Evolutionary conservation across 805 yeast genomes (phyloP).

Genomic region (Candida koratica): DNA sequence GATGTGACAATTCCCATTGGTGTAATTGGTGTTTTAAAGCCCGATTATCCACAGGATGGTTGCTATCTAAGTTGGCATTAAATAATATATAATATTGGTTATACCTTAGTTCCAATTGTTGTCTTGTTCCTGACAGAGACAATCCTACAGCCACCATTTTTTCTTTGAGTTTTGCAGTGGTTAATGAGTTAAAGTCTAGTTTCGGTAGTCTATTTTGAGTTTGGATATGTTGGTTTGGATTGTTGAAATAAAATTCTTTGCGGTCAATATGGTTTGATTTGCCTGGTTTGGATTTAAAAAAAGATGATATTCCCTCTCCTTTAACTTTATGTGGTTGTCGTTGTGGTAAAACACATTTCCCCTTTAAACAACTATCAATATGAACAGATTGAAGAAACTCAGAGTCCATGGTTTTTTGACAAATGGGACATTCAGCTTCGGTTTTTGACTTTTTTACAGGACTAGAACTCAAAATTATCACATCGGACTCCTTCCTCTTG

Average conservation of each 20-base stretch:
- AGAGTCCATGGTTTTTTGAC: constrained; percentile 52
- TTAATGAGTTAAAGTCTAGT: constrained; percentile 57
- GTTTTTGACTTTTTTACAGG: constrained; percentile 13
- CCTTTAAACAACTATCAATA: constrained; percentile 55
- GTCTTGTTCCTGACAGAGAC: constrained; percentile 59
- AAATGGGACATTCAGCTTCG: constrained; percentile 64
- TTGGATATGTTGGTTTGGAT: constrained; percentile 23
- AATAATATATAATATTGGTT: constrained; percentile 71
- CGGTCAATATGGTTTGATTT: constrained; percentile 4
- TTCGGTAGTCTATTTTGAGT: constrained; percentile 50
- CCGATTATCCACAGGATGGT: constrained; percentile 55
- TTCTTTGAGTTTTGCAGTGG: constrained; percentile 57
- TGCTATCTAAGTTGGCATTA: constrained; percentile 78
- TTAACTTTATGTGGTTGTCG: constrained; percentile 5
- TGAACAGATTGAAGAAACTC: constrained; percentile 55
- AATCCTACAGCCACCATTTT: constrained; percentile 53
- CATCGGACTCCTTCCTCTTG: constrained; percentile 5
- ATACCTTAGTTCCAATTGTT: constrained; percentile 63
- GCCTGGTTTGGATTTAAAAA: constrained; percentile 20
- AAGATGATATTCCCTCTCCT: constrained; percentile 25
- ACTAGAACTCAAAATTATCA: neutral
- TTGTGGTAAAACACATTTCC: constrained; percentile 19
- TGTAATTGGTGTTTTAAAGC: constrained; percentile 52
- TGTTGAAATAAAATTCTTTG: constrained; percentile 29
- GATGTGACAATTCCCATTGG: constrained; percentile 62